Evolutionary conservation across 2,329 filamentous ascomycete species (phyloP), one percentile per base, ranked within the genome.

Genomic region (Diaporthe eres): DNA sequence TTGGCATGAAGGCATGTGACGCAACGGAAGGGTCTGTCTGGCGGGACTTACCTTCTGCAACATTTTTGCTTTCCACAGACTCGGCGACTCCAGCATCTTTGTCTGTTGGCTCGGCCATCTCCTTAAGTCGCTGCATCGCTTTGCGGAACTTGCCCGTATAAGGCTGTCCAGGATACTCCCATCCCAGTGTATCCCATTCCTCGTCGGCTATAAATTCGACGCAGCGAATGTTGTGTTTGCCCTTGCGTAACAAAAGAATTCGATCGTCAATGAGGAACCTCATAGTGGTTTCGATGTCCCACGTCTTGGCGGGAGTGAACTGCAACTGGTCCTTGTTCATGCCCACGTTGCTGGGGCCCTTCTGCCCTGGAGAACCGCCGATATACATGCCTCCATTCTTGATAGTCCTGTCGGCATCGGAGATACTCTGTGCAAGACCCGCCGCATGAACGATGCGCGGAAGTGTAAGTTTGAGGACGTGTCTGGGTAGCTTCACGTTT

Each of bases 151-250:
- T 78, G 68, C 90, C 90, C 10, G 86, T 89, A 78, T 80, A 85
- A 0, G 88, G 85, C 83, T 91, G 84, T 60, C 90, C 90, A 0
- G 88, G 87, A 81, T 92, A 92, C 25, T 83, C 83, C 77, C 84
- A 75, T 39, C 90, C 90, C 74, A 85, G 87, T 6, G 78, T 80
- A 57, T 82, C 79, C 86, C 89, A 92, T 76, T 88, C 87, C 63
- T 89, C 85, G 80, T 93, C 90, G 77, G 83, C 85, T 42, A 93
- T 85, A 77, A 93, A 85, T 82, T 92, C 86, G 71, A 93, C 86
- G 78, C 92, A 87, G 61, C 90, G 89, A 61, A 93, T 82, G 77
- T 92, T 91, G 83, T 92, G 88, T 84, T 92, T 92, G 78, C 91
- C 91, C 80, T 88, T 90, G 78, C 92, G 90, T 72, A 93, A 84